Conservation (phyloP, 805 yeast genomes). For the Scheffersomyces amazonensis region DNA sequence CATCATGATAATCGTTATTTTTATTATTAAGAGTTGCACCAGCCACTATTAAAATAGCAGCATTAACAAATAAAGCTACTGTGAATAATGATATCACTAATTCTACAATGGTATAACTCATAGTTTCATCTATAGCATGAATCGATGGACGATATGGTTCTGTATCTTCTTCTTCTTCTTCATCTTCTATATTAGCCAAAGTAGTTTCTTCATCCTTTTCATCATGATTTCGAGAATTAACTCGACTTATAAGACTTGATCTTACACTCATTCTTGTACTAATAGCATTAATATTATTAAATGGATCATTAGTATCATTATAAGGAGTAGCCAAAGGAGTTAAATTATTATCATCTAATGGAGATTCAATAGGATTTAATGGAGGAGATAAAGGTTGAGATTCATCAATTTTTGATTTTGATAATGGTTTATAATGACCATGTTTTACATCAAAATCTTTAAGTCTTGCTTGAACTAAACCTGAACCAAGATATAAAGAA, state of each 20-base stretch:
- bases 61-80: conserved; percentile 89
- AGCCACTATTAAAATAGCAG: conserved; percentile 86
- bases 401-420: background rate
- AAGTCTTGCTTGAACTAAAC: conserved; percentile 41
- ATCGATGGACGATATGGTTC: conserved; percentile 66
- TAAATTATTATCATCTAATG: background rate
- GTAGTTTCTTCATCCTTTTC: conserved; percentile 1
- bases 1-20: conserved; percentile 7
- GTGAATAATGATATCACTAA: conserved; percentile 76
- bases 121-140: conserved; percentile 74
- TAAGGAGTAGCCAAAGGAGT: conserved; percentile 7
- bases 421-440: conserved; percentile 25
- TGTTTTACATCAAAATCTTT: conserved; percentile 39
- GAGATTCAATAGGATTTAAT: background rate
- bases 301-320: background rate
- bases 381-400: background rate
- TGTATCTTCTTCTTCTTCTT: conserved; percentile 24
- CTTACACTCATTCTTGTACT: background rate
- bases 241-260: conserved; percentile 1
- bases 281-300: background rate
- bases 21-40: conserved; percentile 74
- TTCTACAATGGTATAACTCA: conserved; percentile 80
- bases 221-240: background rate
- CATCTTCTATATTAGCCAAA: conserved; percentile 4
- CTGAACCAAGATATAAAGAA: conserved; percentile 42